Conservation (phyloP, 2,329 filamentous ascomycete genomes). For the Proliferodiscus dingleyae region DNA sequence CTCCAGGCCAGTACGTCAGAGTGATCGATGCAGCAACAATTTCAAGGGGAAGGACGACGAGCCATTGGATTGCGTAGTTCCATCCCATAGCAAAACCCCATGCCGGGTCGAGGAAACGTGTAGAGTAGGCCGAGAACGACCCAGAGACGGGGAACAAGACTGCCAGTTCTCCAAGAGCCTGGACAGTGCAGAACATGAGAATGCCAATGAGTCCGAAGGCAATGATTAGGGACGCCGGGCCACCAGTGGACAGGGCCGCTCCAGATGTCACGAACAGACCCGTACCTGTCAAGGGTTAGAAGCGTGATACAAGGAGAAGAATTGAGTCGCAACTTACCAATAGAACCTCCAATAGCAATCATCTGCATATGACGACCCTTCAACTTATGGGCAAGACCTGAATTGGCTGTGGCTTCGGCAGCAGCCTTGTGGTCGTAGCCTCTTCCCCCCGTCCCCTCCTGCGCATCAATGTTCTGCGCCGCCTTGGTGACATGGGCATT, state of each 20-base stretch:
- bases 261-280: slow-evolving; percentile 47
- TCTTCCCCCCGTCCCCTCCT: neutral
- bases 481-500: slow-evolving; percentile 43
- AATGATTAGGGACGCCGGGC: slow-evolving; percentile 71
- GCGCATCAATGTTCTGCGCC: slow-evolving; percentile 1
- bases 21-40: slow-evolving; percentile 81
- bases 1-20: slow-evolving; percentile 85
- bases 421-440: slow-evolving; percentile 60
- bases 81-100: slow-evolving; percentile 95
- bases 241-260: slow-evolving; percentile 37
- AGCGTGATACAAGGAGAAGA: too few relatives aligned
- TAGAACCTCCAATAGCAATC: slow-evolving; percentile 47
- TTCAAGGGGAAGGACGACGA: slow-evolving; percentile 76
- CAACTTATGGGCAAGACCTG: slow-evolving; percentile 56
- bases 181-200: slow-evolving; percentile 58
- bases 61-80: slow-evolving; percentile 88
- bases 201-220: slow-evolving; percentile 73
- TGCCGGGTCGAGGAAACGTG: slow-evolving; percentile 87
- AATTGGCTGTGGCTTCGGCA: slow-evolving; percentile 60
- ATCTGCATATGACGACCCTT: slow-evolving; percentile 47
- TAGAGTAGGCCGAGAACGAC: slow-evolving; percentile 87
- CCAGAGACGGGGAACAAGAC: slow-evolving; percentile 81
- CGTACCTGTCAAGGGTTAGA: too few relatives aligned
- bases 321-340: too few relatives aligned
- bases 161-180: slow-evolving; percentile 83